Evolutionary conservation across 352 stramenopile genomes (phyloP).

Genomic region (Phytophthora nicotianae): DNA sequence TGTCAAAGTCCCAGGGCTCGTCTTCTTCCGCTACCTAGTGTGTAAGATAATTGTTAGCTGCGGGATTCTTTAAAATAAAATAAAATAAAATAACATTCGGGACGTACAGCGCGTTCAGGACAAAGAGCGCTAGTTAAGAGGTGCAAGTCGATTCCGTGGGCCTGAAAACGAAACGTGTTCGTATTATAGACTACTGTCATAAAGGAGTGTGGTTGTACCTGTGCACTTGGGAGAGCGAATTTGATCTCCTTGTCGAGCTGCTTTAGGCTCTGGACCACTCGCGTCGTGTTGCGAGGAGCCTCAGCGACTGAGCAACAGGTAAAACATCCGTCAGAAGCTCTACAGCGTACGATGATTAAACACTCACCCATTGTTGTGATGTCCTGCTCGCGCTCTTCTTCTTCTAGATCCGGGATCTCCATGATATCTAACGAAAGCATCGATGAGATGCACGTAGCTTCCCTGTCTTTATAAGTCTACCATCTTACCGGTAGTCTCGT

Average conservation of each 20-base stretch:
- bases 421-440: conserved; percentile 55
- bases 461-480: background rate
- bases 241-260: conserved; percentile 83
- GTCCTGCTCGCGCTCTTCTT: conserved; percentile 79
- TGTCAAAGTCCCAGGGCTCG: conserved; percentile 79
- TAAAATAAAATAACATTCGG: background rate
- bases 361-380: conserved; percentile 56
- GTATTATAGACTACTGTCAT: background rate
- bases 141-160: conserved; percentile 67
- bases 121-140: conserved; percentile 70
- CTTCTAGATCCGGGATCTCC: conserved; percentile 82
- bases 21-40: conserved; percentile 66
- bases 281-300: conserved; percentile 74
- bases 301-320: conserved; percentile 53
- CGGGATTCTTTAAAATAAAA: background rate
- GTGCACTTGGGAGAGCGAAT: conserved; percentile 64
- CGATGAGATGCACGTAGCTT: background rate
- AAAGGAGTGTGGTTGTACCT: conserved; percentile 28
- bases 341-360: background rate
- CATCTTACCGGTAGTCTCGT: conserved; percentile 54
- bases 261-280: conserved; percentile 74
- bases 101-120: conserved; percentile 69
- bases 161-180: conserved; percentile 29
- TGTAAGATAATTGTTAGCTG: background rate
- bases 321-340: background rate